phyloP scores from a whole-genome alignment of 2,329 filamentous ascomycete genomes.

The Fusarium zealandicum region DNA sequence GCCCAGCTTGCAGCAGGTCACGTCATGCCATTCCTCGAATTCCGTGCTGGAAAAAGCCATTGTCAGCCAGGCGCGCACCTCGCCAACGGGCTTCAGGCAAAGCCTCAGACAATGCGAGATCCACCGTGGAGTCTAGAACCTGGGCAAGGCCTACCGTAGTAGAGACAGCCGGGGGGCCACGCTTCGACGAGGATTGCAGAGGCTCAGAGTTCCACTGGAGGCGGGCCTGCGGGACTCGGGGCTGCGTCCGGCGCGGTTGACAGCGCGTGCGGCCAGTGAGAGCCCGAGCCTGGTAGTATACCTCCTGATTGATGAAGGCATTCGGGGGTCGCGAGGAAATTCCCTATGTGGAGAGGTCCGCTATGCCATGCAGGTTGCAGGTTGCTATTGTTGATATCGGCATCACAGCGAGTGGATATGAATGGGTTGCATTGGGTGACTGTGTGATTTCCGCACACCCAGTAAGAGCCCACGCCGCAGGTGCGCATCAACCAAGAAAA shows the following conservation, averaged over 20 bases:
- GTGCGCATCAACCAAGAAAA: neutral
- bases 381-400: neutral
- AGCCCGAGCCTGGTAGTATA: neutral
- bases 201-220: conserved; percentile 14
- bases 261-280: neutral
- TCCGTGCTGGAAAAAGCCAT: neutral
- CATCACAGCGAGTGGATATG: neutral
- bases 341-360: neutral
- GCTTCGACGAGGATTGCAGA: conserved; percentile 13
- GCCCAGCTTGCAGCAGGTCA: neutral
- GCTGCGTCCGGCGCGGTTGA: conserved; percentile 2
- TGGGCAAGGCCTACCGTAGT: neutral
- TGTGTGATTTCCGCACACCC: neutral
- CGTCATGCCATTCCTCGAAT: neutral
- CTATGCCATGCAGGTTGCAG: neutral
- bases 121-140: conserved; percentile 13
- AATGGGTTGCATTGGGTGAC: neutral
- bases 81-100: neutral
- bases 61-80: neutral
- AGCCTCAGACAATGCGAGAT: neutral
- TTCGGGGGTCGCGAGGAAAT: neutral
- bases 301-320: neutral
- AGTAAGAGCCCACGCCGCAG: neutral
- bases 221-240: conserved; percentile 5
- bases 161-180: conserved; percentile 29